Conservation (phyloP, 345 rosid genomes). For the Acer negundo region DNA sequence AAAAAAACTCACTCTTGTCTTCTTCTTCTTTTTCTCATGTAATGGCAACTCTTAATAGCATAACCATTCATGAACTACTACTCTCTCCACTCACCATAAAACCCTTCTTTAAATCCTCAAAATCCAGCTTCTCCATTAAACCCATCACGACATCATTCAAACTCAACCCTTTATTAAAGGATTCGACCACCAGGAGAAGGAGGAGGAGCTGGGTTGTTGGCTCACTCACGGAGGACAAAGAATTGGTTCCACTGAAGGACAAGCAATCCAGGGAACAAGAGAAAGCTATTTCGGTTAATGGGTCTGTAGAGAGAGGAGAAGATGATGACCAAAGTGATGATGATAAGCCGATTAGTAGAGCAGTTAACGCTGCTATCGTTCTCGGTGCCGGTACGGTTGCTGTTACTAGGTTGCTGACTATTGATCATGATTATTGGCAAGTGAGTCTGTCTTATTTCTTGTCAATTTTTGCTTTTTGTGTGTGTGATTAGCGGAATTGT, state of each 20-base stretch:
- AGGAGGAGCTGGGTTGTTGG: conserved; percentile 40
- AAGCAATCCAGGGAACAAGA: conserved; percentile 24
- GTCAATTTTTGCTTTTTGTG: neutral
- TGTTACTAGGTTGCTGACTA: conserved; percentile 66
- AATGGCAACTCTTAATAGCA: conserved; percentile 42
- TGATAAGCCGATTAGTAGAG: conserved; percentile 49
- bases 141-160: neutral
- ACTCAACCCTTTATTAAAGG: conserved; percentile 18
- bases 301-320: conserved; percentile 24
- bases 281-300: conserved; percentile 19
- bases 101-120: conserved; percentile 19
- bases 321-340: conserved; percentile 28
- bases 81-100: conserved; percentile 12
- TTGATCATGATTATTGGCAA: conserved; percentile 97
- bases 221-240: conserved; percentile 60
- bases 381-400: conserved; percentile 80
- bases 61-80: conserved; percentile 14
- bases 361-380: conserved; percentile 76
- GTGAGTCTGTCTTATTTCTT: conserved; percentile 49
- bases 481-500: neutral
- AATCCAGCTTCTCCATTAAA: conserved; percentile 6
- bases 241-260: conserved; percentile 37
- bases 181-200: conserved; percentile 22
- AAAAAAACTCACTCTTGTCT: neutral
- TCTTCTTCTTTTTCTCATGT: neutral